Percentiles rank a stretch among this genome's conserved stretches.
phyloP scores from a whole-genome alignment of 345 rosid species.

The Cardamine occulta region DNA sequence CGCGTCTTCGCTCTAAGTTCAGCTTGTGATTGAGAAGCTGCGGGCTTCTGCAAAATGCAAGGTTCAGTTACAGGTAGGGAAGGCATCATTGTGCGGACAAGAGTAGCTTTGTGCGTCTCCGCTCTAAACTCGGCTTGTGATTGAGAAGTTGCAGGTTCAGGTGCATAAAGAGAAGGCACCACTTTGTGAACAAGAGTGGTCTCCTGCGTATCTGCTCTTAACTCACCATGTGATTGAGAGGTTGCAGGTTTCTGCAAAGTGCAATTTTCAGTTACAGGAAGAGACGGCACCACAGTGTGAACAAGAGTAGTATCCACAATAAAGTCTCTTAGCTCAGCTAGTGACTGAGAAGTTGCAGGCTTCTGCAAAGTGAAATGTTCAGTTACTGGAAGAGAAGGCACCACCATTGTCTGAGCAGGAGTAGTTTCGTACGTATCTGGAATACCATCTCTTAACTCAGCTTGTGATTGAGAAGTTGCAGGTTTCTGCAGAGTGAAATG shows the following conservation, averaged over 20 bases:
- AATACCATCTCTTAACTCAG: slow-evolving; percentile 33
- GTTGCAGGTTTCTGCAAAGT: slow-evolving; percentile 39
- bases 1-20: slow-evolving; percentile 29
- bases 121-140: slow-evolving; percentile 37
- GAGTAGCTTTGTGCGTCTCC: slow-evolving; percentile 33
- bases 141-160: slow-evolving; percentile 40
- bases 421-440: slow-evolving; percentile 29
- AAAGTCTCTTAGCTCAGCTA: slow-evolving; percentile 39
- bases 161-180: slow-evolving; percentile 47
- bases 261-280: slow-evolving; percentile 28
- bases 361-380: slow-evolving; percentile 25
- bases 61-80: slow-evolving; percentile 42
- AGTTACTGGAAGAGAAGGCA: slow-evolving; percentile 46
- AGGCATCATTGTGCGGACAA: slow-evolving; percentile 37
- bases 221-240: slow-evolving; percentile 40
- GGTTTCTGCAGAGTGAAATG: slow-evolving; percentile 32
- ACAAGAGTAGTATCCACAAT: slow-evolving; percentile 33
- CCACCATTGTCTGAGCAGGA: background rate
- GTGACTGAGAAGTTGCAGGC: slow-evolving; percentile 42
- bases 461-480: slow-evolving; percentile 42
- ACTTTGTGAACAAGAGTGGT: slow-evolving; percentile 1
- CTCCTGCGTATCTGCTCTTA: slow-evolving; percentile 28
- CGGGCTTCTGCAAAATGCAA: slow-evolving; percentile 41
- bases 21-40: slow-evolving; percentile 41
- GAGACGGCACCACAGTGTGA: slow-evolving; percentile 44